A percentile compares a stretch with the other conserved stretches of the same genome.
phyloP scores from a whole-genome alignment of 192 early-diverging fungal species.

The Coemansia sp. region DNA sequence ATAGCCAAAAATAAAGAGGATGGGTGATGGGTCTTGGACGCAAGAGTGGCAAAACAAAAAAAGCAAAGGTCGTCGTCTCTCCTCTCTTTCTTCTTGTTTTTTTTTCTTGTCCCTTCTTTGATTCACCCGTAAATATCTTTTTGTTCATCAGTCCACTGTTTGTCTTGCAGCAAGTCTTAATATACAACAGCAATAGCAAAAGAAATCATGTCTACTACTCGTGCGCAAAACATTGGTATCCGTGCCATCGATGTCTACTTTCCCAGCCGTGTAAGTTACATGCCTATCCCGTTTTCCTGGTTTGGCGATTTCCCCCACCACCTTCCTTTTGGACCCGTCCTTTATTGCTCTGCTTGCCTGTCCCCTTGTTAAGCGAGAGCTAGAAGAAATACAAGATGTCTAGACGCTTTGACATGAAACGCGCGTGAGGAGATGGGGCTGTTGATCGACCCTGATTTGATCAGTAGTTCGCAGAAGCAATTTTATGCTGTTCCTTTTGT shows the following conservation, averaged over 20 bases:
- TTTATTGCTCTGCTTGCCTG: neutral
- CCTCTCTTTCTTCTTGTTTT: slow-evolving; percentile 2
- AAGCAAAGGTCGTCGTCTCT: neutral
- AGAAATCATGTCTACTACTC: slow-evolving; percentile 30
- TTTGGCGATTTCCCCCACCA: neutral
- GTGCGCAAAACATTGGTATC: slow-evolving; percentile 64
- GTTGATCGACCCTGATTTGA: neutral
- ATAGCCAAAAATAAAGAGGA: too few relatives aligned
- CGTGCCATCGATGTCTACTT: slow-evolving; percentile 69
- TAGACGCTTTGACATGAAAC: slow-evolving; percentile 3
- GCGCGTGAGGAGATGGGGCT: too few relatives aligned
- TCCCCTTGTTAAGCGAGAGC: neutral
- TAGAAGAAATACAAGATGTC: slow-evolving; percentile 2
- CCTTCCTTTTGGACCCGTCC: too few relatives aligned
- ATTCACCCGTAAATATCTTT: neutral
- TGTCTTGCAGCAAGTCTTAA: neutral
- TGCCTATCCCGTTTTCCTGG: neutral
- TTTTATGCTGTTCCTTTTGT: too few relatives aligned
- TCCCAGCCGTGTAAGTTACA: slow-evolving; percentile 55
- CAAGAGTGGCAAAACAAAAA: neutral
- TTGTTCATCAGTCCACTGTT: neutral
- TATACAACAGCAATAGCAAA: too few relatives aligned
- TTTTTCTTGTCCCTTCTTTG: slow-evolving; percentile 4
- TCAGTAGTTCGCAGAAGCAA: neutral
- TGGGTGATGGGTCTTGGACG: too few relatives aligned